Base-by-base conservation (phyloP, 2,329 filamentous ascomycete species). In the Cadophora sp. region DNA sequence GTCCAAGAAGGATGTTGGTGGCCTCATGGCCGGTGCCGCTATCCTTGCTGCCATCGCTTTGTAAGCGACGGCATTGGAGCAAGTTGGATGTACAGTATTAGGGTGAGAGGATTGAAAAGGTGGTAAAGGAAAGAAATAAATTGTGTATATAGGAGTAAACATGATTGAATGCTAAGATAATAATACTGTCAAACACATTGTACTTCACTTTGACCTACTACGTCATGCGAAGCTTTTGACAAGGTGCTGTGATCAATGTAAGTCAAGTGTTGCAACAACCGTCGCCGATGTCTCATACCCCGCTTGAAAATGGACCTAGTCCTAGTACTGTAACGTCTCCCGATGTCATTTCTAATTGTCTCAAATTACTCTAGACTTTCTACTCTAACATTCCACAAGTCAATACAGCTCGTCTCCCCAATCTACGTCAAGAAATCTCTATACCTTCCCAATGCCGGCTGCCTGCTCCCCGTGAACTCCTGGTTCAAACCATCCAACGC, bases 401-500 rank as follows among this genome's bases (percentile, higher is more conserved):
- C 8, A 19, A 40, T 26, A 19, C 43, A 48, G 2, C 43, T 8
- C 62, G 7, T 16, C 22, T 8, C 26, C 37, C 27, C 16, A 46
- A 27, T 68, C 56, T 71, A 74, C 50, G 64, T 73, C 59, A 76
- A 51, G 60, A 78, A 73, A 69, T 77, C 77, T 69, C 72, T 73
- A 73, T 74, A 79, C 58, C 67, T 74, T 8, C 77, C 77, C 64
- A 79, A 69, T 26, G 77, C 76, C n/a, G 76, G 69, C 27, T 48
- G 69, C 43, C 71, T 71, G 58, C 75, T 77, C 3, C 77, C 77
- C 1, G 76, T 73, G 64, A 78, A 79, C 64, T 76, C 74, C 48
- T 72, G 63, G 24, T 85, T 81, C 27, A 87, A 76, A 2, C 80
- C 83, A 62, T 91, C 88, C 51, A 91, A 78, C 29, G 83, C 83